phyloP scores from a whole-genome alignment of 306 rosid species.

The Dryas alaskensis region DNA sequence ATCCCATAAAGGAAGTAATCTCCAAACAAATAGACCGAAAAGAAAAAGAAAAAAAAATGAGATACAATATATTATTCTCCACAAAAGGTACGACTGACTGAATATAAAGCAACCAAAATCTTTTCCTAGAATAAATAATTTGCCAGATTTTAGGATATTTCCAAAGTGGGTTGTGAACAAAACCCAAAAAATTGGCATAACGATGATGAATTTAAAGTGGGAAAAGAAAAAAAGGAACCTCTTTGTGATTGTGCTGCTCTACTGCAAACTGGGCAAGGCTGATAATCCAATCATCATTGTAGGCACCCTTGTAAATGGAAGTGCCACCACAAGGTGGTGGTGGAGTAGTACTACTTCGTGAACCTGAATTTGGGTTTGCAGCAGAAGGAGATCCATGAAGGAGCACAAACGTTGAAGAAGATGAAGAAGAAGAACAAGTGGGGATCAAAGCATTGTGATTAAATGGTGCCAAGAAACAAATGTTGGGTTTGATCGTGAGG shows the following conservation, averaged over 20 bases:
- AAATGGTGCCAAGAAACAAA: not conserved
- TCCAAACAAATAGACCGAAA: not conserved
- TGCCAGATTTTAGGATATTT: not conserved
- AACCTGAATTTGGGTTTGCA: not conserved
- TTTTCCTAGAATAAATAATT: not conserved
- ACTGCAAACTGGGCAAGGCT: slow-evolving; percentile 2
- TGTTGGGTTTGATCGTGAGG: not conserved
- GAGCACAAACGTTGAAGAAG: not conserved
- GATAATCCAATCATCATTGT: slow-evolving; percentile 5
- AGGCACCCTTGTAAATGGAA: not conserved
- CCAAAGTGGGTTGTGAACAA: not conserved
- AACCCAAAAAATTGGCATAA: not conserved
- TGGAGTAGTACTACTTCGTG: not conserved
- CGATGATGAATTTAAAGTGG: not conserved
- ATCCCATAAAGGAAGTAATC: no score
- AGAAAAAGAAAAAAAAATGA: not conserved
- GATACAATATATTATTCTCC: not conserved
- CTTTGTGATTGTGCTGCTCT: slow-evolving; percentile 1
- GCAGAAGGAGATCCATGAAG: not conserved
- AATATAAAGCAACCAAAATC: not conserved
- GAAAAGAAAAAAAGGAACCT: slow-evolving; percentile 5
- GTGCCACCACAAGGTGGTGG: slow-evolving; percentile 3
- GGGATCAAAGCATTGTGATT: not conserved
- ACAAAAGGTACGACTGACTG: not conserved
- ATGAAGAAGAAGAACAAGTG: not conserved